Conservation (phyloP, 495 filamentous ascomycete genomes). For the Cercophora sp. region DNA sequence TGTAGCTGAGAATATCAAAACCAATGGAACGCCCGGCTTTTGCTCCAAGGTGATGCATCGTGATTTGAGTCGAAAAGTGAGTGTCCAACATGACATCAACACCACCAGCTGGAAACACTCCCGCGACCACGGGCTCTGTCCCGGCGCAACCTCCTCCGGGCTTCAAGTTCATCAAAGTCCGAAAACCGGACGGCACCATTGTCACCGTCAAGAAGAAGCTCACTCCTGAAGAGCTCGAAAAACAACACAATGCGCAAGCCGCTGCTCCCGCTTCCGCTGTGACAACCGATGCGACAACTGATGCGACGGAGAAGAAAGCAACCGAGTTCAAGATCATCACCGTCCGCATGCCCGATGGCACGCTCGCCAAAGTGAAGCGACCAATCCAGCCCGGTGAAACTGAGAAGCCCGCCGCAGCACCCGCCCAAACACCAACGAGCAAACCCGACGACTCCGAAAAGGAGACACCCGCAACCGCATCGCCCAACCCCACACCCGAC, state of each 20-base stretch:
- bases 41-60: too few relatives aligned
- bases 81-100: neutral
- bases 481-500: neutral
- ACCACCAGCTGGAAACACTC: neutral
- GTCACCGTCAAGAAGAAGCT: constrained; percentile 8
- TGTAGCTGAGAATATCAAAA: too few relatives aligned
- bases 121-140: neutral
- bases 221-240: constrained; percentile 8
- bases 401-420: neutral
- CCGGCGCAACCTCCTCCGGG: constrained; percentile 3
- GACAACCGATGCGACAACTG: neutral
- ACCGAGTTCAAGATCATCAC: constrained; percentile 10
- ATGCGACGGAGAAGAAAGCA: neutral
- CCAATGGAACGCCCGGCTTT: too few relatives aligned
- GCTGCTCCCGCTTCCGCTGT: neutral
- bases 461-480: neutral
- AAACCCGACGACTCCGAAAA: neutral
- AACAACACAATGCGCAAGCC: neutral
- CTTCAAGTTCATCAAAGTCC: constrained; percentile 8
- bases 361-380: constrained; percentile 10
- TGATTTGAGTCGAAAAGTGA: too few relatives aligned
- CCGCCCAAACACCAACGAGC: neutral
- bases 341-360: constrained; percentile 10
- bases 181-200: constrained; percentile 6
- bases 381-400: neutral